These are phyloP conservation scores for Capronia americana DNA, from an alignment of 2,329 filamentous ascomycete genomes.

Conservation along the genomic window DNA sequence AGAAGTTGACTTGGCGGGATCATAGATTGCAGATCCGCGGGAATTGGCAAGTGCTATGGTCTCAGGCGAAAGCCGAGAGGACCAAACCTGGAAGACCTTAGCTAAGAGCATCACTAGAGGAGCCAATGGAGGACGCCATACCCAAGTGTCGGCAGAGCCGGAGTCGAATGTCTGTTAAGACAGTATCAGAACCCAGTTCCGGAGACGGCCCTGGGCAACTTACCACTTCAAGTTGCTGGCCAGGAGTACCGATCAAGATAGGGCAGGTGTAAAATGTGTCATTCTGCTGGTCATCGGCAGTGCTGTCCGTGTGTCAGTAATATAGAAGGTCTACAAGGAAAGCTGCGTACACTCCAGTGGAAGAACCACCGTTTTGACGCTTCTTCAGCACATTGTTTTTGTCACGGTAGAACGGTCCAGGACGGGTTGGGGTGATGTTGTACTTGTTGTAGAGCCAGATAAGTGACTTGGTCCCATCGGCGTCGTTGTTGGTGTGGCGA, in stretches of 20 bases:
- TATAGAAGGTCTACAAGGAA: background rate
- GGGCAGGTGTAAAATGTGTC: slow-evolving; percentile 70
- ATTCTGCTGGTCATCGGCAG: slow-evolving; percentile 70
- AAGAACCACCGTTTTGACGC: slow-evolving; percentile 24
- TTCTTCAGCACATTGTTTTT: slow-evolving; percentile 47
- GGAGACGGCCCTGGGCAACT: background rate
- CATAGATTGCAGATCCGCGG: slow-evolving; percentile 61
- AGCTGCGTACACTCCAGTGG: slow-evolving; percentile 26
- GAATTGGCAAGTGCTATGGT: slow-evolving; percentile 45
- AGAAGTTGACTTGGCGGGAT: slow-evolving; percentile 66
- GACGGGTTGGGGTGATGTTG: slow-evolving; percentile 66
- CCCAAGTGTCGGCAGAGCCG: slow-evolving; percentile 73
- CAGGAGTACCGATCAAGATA: slow-evolving; percentile 69
- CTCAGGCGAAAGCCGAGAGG: slow-evolving; percentile 54
- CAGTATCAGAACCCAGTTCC: background rate
- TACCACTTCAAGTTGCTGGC: slow-evolving; percentile 60
- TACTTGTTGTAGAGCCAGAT: slow-evolving; percentile 67
- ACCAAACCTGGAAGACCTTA: slow-evolving; percentile 57
- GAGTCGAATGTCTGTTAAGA: slow-evolving; percentile 67
- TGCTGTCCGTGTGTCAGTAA: slow-evolving; percentile 46
- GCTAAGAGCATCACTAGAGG: slow-evolving; percentile 27
- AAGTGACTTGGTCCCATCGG: slow-evolving; percentile 68
- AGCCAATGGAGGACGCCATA: slow-evolving; percentile 17
- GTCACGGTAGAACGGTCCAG: slow-evolving; percentile 65
- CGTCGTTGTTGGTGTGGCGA: slow-evolving; percentile 65